These are phyloP conservation scores for Aspergillus asperescens DNA, from an alignment of 495 filamentous ascomycete genomes.

Conservation along the genomic window DNA sequence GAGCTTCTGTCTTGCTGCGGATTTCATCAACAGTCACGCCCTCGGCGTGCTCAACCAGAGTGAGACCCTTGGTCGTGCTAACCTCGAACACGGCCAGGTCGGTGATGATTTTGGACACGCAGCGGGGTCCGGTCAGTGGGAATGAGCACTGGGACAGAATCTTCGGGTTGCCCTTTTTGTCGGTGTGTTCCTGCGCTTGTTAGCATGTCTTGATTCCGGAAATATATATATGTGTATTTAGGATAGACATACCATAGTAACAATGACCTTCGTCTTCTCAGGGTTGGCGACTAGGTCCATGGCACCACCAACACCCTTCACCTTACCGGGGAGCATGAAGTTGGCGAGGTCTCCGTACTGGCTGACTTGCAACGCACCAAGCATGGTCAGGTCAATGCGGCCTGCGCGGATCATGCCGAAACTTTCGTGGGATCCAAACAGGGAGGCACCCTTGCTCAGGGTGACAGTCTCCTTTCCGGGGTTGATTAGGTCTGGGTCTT, in stretches of 20 bases:
- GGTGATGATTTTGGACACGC: conserved; percentile 85
- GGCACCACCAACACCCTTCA: conserved; percentile 88
- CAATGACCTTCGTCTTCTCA: conserved; percentile 75
- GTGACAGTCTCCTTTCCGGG: conserved; percentile 93
- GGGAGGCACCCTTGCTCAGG: conserved; percentile 65
- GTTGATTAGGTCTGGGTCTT: conserved; percentile 88
- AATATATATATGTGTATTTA: too few species aligned
- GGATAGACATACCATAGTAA: conserved; percentile 58
- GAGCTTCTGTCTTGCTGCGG: conserved; percentile 76
- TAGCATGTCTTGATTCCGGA: neutral
- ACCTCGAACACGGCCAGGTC: conserved; percentile 86
- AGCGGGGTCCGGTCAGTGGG: conserved; percentile 76
- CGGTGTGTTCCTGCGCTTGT: conserved; percentile 59
- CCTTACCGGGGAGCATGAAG: conserved; percentile 80
- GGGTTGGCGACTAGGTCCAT: conserved; percentile 91
- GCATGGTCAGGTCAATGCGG: conserved; percentile 82
- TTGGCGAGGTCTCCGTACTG: conserved; percentile 55
- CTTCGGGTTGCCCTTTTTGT: conserved; percentile 85
- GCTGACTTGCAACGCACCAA: conserved; percentile 86
- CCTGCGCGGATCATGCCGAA: conserved; percentile 92
- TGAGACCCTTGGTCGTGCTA: conserved; percentile 70
- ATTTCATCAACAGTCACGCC: conserved; percentile 82
- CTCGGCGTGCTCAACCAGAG: conserved; percentile 73
- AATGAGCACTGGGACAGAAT: conserved; percentile 76
- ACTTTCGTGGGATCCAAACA: conserved; percentile 80